A percentile compares a stretch with the other conserved stretches of the same genome.
Evolutionary conservation across 73 alveolate species (phyloP).

Genomic region (Loxodes magnus): DNA sequence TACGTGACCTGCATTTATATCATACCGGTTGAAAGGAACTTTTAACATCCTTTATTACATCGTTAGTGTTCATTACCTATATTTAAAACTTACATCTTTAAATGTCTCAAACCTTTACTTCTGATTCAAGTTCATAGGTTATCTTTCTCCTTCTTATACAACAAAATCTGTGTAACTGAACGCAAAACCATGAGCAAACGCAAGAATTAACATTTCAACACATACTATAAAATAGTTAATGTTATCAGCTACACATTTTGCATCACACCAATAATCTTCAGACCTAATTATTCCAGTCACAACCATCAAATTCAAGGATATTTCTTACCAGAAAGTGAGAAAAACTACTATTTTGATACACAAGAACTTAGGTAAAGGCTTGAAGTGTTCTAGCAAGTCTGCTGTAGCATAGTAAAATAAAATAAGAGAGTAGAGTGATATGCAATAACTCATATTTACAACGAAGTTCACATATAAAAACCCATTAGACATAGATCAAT

Average conservation of each 20-base stretch:
- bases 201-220: constrained; percentile 34
- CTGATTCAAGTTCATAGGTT: not conserved
- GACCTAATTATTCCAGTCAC: constrained; percentile 8
- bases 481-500: constrained; percentile 12
- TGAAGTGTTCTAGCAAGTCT: constrained; percentile 32
- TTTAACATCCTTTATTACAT: constrained; percentile 35
- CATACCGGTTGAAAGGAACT: constrained; percentile 13
- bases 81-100: constrained; percentile 9
- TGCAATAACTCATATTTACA: constrained; percentile 22
- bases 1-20: no score
- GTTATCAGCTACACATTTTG: not conserved
- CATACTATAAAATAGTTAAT: constrained; percentile 20
- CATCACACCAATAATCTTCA: not conserved
- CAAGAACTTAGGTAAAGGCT: constrained; percentile 43
- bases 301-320: constrained; percentile 4
- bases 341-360: constrained; percentile 41
- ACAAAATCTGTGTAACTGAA: constrained; percentile 26
- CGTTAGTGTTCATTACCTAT: constrained; percentile 22
- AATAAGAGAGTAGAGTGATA: constrained; percentile 37
- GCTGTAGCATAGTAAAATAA: constrained; percentile 48
- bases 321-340: constrained; percentile 41
- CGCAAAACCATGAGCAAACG: constrained; percentile 36
- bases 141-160: not conserved
- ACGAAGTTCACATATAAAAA: constrained; percentile 23
- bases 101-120: not conserved